Percentiles rank a stretch among this genome's conserved stretches.
Evolutionary conservation across 768 basidiomycete genomes (phyloP).

Genomic region (Tricholoma matsutake): DNA sequence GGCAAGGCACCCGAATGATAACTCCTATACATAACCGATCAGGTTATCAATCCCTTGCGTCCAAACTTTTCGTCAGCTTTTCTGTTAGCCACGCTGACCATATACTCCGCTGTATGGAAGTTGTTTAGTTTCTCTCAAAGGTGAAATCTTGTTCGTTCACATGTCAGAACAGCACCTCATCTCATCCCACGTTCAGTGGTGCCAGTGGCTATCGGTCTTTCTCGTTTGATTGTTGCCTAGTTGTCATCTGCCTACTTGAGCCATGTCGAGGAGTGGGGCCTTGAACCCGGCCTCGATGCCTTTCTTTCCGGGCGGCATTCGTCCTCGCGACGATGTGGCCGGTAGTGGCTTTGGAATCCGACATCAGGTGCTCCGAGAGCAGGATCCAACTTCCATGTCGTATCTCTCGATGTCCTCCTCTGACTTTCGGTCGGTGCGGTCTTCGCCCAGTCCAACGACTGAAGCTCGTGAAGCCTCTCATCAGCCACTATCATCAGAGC

Average conservation of each 20-base stretch:
- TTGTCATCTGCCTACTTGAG: constrained; percentile 32
- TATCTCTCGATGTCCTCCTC: constrained; percentile 58
- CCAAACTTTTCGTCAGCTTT: constrained; percentile 8
- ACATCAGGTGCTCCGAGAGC: constrained; percentile 44
- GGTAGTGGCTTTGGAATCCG: constrained; percentile 41
- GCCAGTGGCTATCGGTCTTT: constrained; percentile 24
- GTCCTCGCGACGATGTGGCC: constrained; percentile 54
- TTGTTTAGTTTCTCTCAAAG: constrained; percentile 32
- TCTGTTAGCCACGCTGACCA: constrained; percentile 3
- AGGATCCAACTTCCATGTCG: constrained; percentile 51
- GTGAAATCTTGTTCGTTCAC: constrained; percentile 22
- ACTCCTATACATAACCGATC: background rate
- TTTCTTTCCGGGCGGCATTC: constrained; percentile 74
- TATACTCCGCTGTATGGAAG: constrained; percentile 39
- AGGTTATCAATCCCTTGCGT: constrained; percentile 1
- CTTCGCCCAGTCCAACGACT: constrained; percentile 64
- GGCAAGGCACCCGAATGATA: background rate
- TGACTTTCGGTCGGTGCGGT: constrained; percentile 64
- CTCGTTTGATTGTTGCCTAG: constrained; percentile 38
- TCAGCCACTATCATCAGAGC: constrained; percentile 33
- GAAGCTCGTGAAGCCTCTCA: constrained; percentile 33
- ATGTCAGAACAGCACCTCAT: constrained; percentile 27
- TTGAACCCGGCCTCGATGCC: constrained; percentile 82
- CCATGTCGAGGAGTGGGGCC: constrained; percentile 73
- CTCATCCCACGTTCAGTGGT: constrained; percentile 21